Base-by-base conservation (phyloP, 768 basidiomycete genomes). In the Phanerochaete carnosa region DNA sequence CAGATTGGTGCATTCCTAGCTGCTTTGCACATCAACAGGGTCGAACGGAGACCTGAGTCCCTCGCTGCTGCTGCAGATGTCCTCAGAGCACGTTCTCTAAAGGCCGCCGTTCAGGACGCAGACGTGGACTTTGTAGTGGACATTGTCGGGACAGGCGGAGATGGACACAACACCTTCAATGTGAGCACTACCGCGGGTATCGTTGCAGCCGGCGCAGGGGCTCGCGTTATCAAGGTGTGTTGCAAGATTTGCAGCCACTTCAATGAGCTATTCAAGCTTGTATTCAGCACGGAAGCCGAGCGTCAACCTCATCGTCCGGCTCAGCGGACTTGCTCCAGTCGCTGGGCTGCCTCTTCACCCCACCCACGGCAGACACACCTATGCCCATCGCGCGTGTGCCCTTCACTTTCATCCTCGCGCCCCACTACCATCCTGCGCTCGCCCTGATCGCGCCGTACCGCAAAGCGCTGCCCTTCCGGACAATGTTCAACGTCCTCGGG, bases 101-200 rank as follows among this genome's bases (percentile, higher is more conserved):
- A 81, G 45, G 87, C 87, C 1, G 76, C 75, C 1, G 81, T 92
- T 37, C 78, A 86, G 56, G 80, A 82, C 30, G 72, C 71, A 1
- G 82, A 87, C 45, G 73, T 77, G 5, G 92, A 95, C 71, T 92
- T 78, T 61, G 70, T 78, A 39, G 83, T 88, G 23, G 89, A 91
- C 69, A 92, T 96, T 60, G 94, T 96, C 23, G 94, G 94, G 1
- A 95, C 94, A 0, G 94, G 96, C 12, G 96, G 97, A 7, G 97
- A 98, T 74, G 95, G 95, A 0, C 86, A 95, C 73, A 92, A 98
- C 69, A 88, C 95, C 0, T 98, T 95, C 82, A 98, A 98, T 71
- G 95, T 98, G 55, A 95, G 94, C 70, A 98, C 96, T 0, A 89
- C 93, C 1, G 95, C 96, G 2, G 95, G 84, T 0, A 83, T 99